Evolutionary conservation across 1,139 yeast genomes (phyloP).

Genomic region (Magnusiomyces fungicola): DNA sequence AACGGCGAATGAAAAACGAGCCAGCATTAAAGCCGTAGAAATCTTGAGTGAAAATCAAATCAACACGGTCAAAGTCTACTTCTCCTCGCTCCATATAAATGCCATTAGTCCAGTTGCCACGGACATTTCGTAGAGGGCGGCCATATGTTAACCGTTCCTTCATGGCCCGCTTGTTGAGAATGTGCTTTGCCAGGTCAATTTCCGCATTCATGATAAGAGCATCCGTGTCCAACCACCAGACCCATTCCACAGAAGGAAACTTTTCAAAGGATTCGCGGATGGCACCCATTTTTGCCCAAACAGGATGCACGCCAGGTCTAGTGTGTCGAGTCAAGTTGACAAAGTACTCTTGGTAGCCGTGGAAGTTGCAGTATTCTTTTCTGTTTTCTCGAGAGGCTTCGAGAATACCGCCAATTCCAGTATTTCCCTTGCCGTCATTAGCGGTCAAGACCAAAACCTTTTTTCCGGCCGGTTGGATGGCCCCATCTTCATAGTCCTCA

Average conservation of each 20-base stretch:
- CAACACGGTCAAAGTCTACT: slow-evolving; percentile 11
- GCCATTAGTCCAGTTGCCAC: background rate
- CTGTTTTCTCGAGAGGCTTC: slow-evolving; percentile 27
- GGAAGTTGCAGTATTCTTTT: slow-evolving; percentile 28
- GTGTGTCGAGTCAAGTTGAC: slow-evolving; percentile 23
- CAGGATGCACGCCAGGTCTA: slow-evolving; percentile 14
- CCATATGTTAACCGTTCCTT: slow-evolving; percentile 15
- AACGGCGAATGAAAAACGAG: slow-evolving; percentile 22
- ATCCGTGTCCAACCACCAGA: slow-evolving; percentile 27
- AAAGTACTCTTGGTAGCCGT: slow-evolving; percentile 28
- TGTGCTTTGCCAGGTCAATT: slow-evolving; percentile 20
- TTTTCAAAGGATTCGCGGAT: slow-evolving; percentile 20
- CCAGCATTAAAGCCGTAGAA: slow-evolving; percentile 24
- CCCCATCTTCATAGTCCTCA: slow-evolving; percentile 5
- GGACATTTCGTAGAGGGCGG: slow-evolving; percentile 11
- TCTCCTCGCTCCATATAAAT: slow-evolving; percentile 1
- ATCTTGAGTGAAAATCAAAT: slow-evolving; percentile 21
- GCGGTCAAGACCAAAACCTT: slow-evolving; percentile 29
- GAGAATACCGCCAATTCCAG: slow-evolving; percentile 21
- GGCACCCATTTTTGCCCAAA: slow-evolving; percentile 24
- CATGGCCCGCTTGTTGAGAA: slow-evolving; percentile 22
- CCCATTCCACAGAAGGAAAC: slow-evolving; percentile 25
- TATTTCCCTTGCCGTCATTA: slow-evolving; percentile 26
- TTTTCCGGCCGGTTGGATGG: slow-evolving; percentile 17
- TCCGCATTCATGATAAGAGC: slow-evolving; percentile 22